These are phyloP conservation scores for Rubia tinctorum DNA, from an alignment of 305 asterid species.

Conservation along the genomic window DNA sequence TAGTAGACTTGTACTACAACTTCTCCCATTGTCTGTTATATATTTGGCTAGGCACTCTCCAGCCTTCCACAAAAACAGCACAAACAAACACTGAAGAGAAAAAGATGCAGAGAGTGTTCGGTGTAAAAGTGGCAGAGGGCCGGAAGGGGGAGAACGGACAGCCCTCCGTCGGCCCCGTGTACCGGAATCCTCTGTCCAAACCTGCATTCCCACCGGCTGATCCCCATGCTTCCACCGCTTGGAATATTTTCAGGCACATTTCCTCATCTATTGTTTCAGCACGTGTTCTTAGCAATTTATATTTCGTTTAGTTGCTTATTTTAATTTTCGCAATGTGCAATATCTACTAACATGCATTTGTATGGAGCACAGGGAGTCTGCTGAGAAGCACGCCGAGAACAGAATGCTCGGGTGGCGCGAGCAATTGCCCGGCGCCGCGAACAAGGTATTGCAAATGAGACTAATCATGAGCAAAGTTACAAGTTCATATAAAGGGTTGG, in stretches of 20 bases:
- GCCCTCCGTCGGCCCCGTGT: slow-evolving; percentile 79
- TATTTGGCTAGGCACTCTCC: neutral
- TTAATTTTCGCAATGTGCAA: too few species aligned
- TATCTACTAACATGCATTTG: neutral
- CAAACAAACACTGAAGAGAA: neutral
- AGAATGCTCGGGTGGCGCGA: slow-evolving; percentile 96
- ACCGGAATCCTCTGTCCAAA: slow-evolving; percentile 61
- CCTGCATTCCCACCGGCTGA: slow-evolving; percentile 57
- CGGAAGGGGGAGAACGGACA: slow-evolving; percentile 56
- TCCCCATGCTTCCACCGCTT: slow-evolving; percentile 58
- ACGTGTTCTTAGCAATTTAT: too few species aligned
- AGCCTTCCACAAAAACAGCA: neutral
- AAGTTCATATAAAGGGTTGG: neutral
- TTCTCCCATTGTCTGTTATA: neutral
- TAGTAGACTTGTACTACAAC: too few species aligned
- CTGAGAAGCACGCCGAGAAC: slow-evolving; percentile 59
- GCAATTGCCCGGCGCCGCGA: slow-evolving; percentile 31
- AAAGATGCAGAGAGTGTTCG: slow-evolving; percentile 39
- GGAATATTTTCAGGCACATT: slow-evolving; percentile 70
- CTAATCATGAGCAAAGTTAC: neutral
- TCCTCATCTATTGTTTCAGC: too few species aligned
- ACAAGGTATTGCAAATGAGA: slow-evolving; percentile 24
- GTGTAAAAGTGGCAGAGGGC: slow-evolving; percentile 72
- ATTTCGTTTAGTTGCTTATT: too few species aligned
- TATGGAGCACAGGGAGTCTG: slow-evolving; percentile 50